These are phyloP conservation scores for Dorcoceras hygrometricum DNA, from an alignment of 257 asterid genomes.

Conservation along the genomic window DNA sequence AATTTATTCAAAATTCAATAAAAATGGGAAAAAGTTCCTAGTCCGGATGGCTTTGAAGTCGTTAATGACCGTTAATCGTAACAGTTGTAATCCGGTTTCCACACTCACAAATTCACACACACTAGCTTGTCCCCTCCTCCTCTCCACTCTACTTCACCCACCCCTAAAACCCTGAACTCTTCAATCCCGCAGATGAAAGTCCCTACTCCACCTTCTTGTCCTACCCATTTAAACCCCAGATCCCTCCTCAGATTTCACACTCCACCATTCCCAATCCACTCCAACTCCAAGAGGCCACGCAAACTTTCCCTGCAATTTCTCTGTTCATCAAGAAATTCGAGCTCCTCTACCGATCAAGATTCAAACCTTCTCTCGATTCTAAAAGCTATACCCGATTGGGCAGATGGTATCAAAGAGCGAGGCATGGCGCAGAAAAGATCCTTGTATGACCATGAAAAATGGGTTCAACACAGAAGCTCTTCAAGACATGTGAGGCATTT, in stretches of 20 bases:
- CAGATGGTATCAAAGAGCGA: conserved; percentile 55
- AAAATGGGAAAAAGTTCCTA: too few relatives aligned
- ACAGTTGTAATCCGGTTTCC: conserved; percentile 12
- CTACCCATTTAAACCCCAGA: conserved; percentile 31
- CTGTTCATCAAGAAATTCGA: conserved; percentile 36
- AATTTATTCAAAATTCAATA: too few relatives aligned
- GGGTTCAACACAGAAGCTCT: conserved; percentile 88
- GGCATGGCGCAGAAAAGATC: conserved; percentile 63
- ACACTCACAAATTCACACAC: conserved; percentile 19
- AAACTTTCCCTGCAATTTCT: conserved; percentile 27
- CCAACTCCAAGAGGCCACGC: conserved; percentile 33
- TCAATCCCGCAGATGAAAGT: conserved; percentile 34
- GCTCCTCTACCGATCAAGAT: conserved; percentile 30
- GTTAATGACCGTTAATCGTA: neutral
- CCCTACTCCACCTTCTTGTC: conserved; percentile 27
- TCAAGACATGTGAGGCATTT: conserved; percentile 69
- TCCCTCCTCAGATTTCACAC: conserved; percentile 34
- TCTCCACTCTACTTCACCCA: too few relatives aligned
- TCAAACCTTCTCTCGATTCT: conserved; percentile 39
- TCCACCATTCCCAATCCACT: conserved; percentile 23
- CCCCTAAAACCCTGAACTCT: conserved; percentile 14
- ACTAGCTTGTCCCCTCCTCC: conserved; percentile 24
- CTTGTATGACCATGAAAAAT: conserved; percentile 58
- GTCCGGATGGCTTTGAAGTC: too few relatives aligned
- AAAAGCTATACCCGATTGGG: conserved; percentile 71